Evolutionary conservation across 495 filamentous ascomycete species (phyloP), one percentile per base, ranked within the genome.

Genomic region (Aspergillus ellipticus): DNA sequence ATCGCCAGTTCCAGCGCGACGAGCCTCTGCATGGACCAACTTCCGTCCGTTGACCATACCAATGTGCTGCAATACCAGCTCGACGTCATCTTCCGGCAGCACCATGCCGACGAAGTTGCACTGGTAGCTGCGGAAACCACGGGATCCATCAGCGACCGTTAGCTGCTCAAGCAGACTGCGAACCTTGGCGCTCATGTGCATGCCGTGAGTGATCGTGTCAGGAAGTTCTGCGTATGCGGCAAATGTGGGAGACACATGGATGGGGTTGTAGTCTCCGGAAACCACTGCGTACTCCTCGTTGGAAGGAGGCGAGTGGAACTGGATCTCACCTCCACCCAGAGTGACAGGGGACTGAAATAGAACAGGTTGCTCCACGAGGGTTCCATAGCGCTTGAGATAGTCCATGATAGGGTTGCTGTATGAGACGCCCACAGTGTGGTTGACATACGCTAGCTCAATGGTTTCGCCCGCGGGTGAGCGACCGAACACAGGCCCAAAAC

Each of bases 321-420:
- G 17, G 7, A 53, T 52, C 21, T 16, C n/a, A n/a, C 33, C 35
- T 10, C 42, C 37, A 17, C 37, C 50, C 4, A 16, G n/a, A 20
- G 35, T 42, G 20, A 37, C 26, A 1, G 50, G 35, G 0, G 16
- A n/a, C 28, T 26, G 50, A 9, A 53, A 41, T 4, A 31, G 15
- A 21, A 42, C 35, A 4, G 35, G 16, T 13, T 43, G 37, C 21
- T 20, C 35, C 2, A 20, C 35, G 7, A 41, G 20, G 16, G 33
- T 26, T 11, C 50, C 50, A 16, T 53, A 35, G 2, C 50, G 50
- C 20, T 28, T 26, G 10, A 53, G 50, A n/a, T 42, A 53, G 31
- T 53, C 50, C 35, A 53, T 42, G 8, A 53, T 41, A 6, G 50
- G 50, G 17, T 53, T 53, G n/a, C 37, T 42, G 21, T 21, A 42